These are phyloP conservation scores for Magnusiomyces paraingens DNA, from an alignment of 1,139 yeast species.

Conservation along the genomic window DNA sequence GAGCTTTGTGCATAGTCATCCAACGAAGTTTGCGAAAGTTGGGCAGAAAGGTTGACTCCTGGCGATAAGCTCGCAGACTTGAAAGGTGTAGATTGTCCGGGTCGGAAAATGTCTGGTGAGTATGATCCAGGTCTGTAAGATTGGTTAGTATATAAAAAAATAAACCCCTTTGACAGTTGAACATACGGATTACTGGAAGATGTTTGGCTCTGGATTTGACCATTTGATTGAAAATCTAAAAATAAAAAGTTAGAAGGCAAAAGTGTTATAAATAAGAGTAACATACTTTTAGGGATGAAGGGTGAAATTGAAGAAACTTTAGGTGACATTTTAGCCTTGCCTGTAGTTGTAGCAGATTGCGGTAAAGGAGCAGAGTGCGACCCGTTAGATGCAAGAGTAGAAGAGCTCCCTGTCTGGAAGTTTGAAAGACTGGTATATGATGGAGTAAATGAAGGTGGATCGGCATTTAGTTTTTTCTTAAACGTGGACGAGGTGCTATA, in stretches of 20 bases:
- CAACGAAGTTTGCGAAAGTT: neutral
- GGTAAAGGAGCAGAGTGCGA: neutral
- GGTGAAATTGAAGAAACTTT: conserved; percentile 22
- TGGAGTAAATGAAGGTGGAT: conserved; percentile 65
- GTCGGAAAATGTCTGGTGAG: neutral
- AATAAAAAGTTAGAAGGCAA: neutral
- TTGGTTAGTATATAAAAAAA: neutral
- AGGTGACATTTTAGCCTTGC: conserved; percentile 13
- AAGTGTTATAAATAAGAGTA: conserved; percentile 9
- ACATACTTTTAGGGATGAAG: conserved; percentile 22
- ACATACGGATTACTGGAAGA: neutral
- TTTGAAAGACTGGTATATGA: conserved; percentile 28
- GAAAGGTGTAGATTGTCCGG: neutral
- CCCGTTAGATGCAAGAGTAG: neutral
- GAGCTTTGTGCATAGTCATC: neutral
- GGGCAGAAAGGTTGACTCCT: neutral
- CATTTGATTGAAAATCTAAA: neutral
- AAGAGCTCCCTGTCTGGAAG: conserved; percentile 44
- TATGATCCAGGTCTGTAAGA: too few species aligned
- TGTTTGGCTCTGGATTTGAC: neutral
- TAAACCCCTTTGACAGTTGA: neutral
- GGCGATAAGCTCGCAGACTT: neutral
- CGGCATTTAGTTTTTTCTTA: conserved; percentile 49
- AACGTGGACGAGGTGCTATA: conserved; percentile 7
- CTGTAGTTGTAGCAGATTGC: neutral